Base-by-base conservation (phyloP, 768 basidiomycete species). In the Suillus paluster region DNA sequence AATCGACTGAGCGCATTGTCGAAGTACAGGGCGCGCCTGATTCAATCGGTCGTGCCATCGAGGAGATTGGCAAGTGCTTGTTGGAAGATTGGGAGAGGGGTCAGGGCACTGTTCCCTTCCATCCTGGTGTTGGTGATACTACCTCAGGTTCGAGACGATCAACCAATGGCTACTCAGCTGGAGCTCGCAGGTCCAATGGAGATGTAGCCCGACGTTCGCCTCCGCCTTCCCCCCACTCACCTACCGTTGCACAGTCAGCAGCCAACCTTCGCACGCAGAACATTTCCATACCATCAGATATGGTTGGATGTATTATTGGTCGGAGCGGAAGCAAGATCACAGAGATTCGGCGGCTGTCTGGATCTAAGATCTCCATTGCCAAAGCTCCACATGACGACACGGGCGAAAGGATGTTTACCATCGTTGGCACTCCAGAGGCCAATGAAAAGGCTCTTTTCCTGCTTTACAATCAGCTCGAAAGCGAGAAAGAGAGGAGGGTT, bases 361-460 rank as follows among this genome's bases (percentile, higher is more conserved):
- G 97, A 44, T 97, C 94, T 69, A 95, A 95, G 80, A 99, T 99
- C 75, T 94, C 92, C 60, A 99, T 99, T 71, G 97, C 97, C 67
- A 99, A 99, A 79, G 91, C 93, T 54, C 95, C 97, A n/a, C 97
- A 99, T 72, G 97, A 99, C 70, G 97, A 99, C 71, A 95, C 96
- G 45, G 97, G 97, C 71, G 97, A 99, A 81, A 86, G 97, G 67
- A 98, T 99, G 97, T 99, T 99, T 81, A 95, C 97, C 64, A 99
- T 99, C 74, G 84, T 97, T 52, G 97, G 97, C 59, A 95, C 95
- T 14, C 92, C 94, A 53, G 94, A 95, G 77, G 91, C 94, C 68
- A 98, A 97, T 77, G 97, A 99, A 80, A 97, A 98, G 79, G 97
- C 97, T 2, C 80, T 99, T 62, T 99, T 97, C 83, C 80, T 99